Evolutionary conservation across 2,329 filamentous ascomycete genomes (phyloP).

Genomic region (Neofusicoccum ribis): DNA sequence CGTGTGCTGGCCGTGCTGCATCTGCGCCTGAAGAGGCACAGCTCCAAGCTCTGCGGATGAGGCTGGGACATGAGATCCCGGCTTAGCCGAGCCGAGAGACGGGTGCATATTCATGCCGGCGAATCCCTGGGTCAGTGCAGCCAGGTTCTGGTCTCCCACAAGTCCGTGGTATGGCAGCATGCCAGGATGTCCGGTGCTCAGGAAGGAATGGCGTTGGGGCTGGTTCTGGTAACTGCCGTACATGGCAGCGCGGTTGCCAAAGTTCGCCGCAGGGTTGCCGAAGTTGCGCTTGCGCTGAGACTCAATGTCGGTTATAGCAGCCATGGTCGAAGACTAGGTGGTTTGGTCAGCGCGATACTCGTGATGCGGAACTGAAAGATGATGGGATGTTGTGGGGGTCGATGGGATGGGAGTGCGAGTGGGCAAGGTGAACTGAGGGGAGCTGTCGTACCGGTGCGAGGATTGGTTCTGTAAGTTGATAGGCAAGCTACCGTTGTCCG

Average conservation of each 20-base stretch:
- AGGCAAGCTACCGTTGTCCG: conserved; percentile 21
- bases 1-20: conserved; percentile 36
- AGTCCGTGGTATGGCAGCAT: conserved; percentile 17
- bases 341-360: not conserved
- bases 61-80: conserved; percentile 33
- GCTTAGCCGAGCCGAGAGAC: conserved; percentile 33
- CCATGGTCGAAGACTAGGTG: conserved; percentile 9
- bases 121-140: conserved; percentile 20
- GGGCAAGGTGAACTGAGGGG: conserved; percentile 2
- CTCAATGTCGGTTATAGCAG: conserved; percentile 17
- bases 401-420: not conserved
- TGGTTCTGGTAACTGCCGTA: conserved; percentile 16
- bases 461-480: conserved; percentile 20
- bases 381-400: not conserved
- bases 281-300: conserved; percentile 21
- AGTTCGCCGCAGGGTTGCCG: conserved; percentile 13
- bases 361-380: not conserved
- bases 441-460: conserved; percentile 15
- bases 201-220: conserved; percentile 15
- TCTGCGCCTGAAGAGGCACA: conserved; percentile 26
- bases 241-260: conserved; percentile 16
- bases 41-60: conserved; percentile 37
- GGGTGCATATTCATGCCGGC: conserved; percentile 21
- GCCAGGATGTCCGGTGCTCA: conserved; percentile 17
- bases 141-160: conserved; percentile 17